A percentile compares a stretch with the other conserved stretches of the same genome.
Conservation (phyloP, 148 eudicot species). For the Pharnaceum exiguum region DNA sequence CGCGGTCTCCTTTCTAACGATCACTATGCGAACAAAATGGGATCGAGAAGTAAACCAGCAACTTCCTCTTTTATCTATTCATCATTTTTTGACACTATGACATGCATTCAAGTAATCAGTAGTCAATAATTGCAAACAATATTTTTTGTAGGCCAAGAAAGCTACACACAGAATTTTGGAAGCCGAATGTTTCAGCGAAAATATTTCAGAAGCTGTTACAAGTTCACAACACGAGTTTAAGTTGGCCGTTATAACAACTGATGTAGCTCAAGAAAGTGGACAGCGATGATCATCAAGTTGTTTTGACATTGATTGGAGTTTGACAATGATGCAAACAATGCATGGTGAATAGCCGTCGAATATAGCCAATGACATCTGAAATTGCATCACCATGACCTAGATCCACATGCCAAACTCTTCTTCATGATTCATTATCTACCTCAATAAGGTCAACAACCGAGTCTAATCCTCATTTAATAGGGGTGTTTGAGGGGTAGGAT, state of each 20-base stretch:
- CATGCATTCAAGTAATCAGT: background rate
- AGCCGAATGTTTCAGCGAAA: constrained; percentile 4
- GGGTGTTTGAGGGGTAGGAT: background rate
- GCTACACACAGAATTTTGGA: constrained; percentile 14
- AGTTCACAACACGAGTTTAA: background rate
- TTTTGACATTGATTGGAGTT: no score
- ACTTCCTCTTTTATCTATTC: background rate
- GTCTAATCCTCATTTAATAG: no score
- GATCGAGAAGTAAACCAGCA: constrained; percentile 14
- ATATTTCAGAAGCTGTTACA: background rate
- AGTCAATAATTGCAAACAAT: background rate
- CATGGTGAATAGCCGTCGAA: background rate
- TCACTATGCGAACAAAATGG: constrained; percentile 18
- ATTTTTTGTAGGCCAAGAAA: constrained; percentile 8
- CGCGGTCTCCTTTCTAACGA: constrained; percentile 1
- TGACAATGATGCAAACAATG: background rate
- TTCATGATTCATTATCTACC: background rate
- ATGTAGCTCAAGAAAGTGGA: background rate
- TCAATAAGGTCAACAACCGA: background rate
- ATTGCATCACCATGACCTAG: background rate
- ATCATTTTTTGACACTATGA: no score
- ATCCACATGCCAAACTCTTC: background rate
- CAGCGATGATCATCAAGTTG: no score
- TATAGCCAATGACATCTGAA: background rate
- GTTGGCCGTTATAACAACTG: background rate